A percentile compares a stretch with the other conserved stretches of the same genome.
Conservation (phyloP, 129 eudicot genomes). For the Pulicaria dysenterica region DNA sequence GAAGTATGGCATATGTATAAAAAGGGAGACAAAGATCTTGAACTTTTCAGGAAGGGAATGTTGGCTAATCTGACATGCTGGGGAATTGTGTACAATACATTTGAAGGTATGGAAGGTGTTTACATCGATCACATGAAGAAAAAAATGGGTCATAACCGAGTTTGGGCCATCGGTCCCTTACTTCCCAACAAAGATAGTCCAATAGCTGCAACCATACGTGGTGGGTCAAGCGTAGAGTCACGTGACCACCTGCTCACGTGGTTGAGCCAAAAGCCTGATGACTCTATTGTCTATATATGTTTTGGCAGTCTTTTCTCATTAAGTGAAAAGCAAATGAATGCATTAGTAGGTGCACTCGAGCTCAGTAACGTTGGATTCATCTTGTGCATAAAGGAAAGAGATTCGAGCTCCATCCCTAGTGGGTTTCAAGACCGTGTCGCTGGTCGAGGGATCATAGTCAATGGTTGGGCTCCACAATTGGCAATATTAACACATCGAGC, state of each 20-base stretch:
- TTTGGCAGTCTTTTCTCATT: slow-evolving; percentile 36
- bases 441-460: slow-evolving; percentile 46
- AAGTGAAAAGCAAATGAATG: slow-evolving; percentile 1
- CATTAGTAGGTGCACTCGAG: slow-evolving; percentile 13
- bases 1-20: background rate
- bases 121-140: slow-evolving; percentile 35
- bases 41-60: slow-evolving; percentile 22
- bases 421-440: slow-evolving; percentile 45
- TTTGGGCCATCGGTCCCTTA: slow-evolving; percentile 56
- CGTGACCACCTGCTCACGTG: slow-evolving; percentile 29
- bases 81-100: slow-evolving; percentile 46
- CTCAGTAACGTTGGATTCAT: slow-evolving; percentile 19
- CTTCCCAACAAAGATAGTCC: slow-evolving; percentile 18
- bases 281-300: slow-evolving; percentile 38
- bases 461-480: slow-evolving; percentile 63
- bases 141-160: slow-evolving; percentile 37
- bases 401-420: slow-evolving; percentile 26
- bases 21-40: slow-evolving; percentile 35
- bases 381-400: background rate
- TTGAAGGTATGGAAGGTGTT: slow-evolving; percentile 34
- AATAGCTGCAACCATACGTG: slow-evolving; percentile 10
- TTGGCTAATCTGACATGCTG: slow-evolving; percentile 37
- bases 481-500: slow-evolving; percentile 43
- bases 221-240: slow-evolving; percentile 33
- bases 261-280: slow-evolving; percentile 31